Conservation (phyloP, 2,329 filamentous ascomycete genomes). For the Talaromyces sp. region DNA sequence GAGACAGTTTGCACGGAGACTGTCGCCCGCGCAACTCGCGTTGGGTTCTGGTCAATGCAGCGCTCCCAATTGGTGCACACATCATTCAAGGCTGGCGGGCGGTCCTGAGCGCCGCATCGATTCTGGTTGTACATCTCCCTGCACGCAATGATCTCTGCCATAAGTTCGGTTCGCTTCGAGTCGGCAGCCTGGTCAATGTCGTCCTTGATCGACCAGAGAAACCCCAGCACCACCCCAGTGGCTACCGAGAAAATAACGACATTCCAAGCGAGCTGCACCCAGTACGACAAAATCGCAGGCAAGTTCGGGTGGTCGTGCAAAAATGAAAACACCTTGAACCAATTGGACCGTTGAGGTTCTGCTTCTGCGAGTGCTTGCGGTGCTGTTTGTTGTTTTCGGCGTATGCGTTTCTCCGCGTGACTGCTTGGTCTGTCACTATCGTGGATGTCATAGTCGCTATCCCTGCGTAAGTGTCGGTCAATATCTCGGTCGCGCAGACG, state of each 20-base stretch:
- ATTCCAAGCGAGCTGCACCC: conserved; percentile 57
- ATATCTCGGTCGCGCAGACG: conserved; percentile 44
- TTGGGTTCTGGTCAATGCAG: conserved; percentile 82
- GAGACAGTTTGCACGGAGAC: conserved; percentile 85
- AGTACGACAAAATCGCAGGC: conserved; percentile 61
- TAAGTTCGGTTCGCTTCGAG: conserved; percentile 61
- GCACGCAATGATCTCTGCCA: conserved; percentile 70
- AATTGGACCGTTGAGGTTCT: conserved; percentile 30
- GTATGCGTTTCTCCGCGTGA: conserved; percentile 25
- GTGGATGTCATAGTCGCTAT: conserved; percentile 32
- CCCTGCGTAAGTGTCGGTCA: conserved; percentile 36
- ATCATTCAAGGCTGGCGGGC: conserved; percentile 66
- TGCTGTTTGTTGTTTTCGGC: neutral
- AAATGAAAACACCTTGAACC: conserved; percentile 54
- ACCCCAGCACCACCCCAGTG: conserved; percentile 63
- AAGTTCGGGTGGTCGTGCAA: conserved; percentile 61
- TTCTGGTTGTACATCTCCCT: conserved; percentile 70
- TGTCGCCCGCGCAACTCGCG: conserved; percentile 70
- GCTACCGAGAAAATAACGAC: conserved; percentile 43
- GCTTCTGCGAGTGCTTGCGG: conserved; percentile 3
- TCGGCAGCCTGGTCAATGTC: conserved; percentile 71
- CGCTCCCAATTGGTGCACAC: conserved; percentile 76
- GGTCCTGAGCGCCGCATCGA: conserved; percentile 60
- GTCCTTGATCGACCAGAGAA: conserved; percentile 64
- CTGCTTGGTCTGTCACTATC: conserved; percentile 36